A percentile compares a stretch with the other conserved stretches of the same genome.
Conservation (phyloP, 1,139 yeast genomes). For the Dujonia santamariae region DNA sequence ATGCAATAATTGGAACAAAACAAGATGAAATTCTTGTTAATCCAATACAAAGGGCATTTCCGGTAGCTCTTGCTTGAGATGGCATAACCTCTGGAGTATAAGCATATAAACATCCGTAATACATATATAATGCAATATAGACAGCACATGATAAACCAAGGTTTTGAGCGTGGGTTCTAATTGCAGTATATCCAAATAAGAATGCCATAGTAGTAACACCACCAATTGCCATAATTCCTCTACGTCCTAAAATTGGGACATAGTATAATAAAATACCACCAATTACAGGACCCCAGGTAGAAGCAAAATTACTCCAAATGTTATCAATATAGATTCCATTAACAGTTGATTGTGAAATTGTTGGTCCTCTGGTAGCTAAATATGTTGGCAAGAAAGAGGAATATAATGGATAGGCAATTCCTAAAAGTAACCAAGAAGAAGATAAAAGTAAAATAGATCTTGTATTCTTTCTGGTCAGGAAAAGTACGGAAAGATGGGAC, state of each 20-base stretch:
- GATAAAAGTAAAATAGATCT: conserved; percentile 29
- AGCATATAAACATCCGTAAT: conserved; percentile 33
- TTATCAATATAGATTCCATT: conserved; percentile 29
- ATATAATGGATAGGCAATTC: conserved; percentile 38
- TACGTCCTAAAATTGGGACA: conserved; percentile 27
- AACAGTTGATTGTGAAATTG: conserved; percentile 23
- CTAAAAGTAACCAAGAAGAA: conserved; percentile 35
- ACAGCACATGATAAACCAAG: conserved; percentile 29
- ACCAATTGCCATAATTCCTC: conserved; percentile 33
- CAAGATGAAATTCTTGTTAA: conserved; percentile 27
- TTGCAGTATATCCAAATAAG: conserved; percentile 34
- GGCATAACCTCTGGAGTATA: conserved; percentile 37
- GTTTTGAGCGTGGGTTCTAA: conserved; percentile 24
- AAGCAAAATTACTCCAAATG: conserved; percentile 25
- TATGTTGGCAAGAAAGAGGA: conserved; percentile 37
- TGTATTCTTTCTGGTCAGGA: conserved; percentile 22
- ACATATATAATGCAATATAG: conserved; percentile 29
- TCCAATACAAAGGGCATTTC: conserved; percentile 29
- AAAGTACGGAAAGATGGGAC: conserved; percentile 25
- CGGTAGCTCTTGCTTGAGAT: conserved; percentile 33
- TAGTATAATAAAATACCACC: conserved; percentile 26
- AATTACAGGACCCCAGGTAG: conserved; percentile 32
- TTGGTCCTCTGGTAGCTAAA: conserved; percentile 39
- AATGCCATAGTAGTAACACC: conserved; percentile 31
- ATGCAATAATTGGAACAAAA: conserved; percentile 30